Evolutionary conservation across 805 yeast species (phyloP), one percentile per base, ranked within the genome.

Genomic region (Pichia thaimueangensis): DNA sequence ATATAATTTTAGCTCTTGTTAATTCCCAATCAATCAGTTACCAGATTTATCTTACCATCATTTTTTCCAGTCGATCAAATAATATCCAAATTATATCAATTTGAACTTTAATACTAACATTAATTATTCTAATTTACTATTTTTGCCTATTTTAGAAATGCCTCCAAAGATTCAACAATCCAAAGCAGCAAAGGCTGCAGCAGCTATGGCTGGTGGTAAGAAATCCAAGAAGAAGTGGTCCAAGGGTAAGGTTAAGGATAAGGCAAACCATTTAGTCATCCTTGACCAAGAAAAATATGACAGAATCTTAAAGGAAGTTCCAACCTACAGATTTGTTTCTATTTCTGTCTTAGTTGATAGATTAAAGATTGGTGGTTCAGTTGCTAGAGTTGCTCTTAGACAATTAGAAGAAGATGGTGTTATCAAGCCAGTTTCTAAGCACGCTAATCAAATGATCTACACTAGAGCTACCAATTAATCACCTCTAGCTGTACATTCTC

Each of bases 151-250:
- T n/a, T n/a, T 23, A 76, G 81, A 73, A 53, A 87, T 91, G 97
- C 96, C 97, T 75, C 96, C 96, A 80, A 91, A 91, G 79, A 78
- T 86, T 78, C 97, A 91, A 82, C 89, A 87, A 75, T 84, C 96
- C 68, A 91, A 91, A 80, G 97, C 97, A 75, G 97, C 96, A 69
- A 91, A 91, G 81, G 96, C 96, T 69, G 97, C 97, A 68, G 97
- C 97, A 79, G 97, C 97, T 73, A 79, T 87, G 83, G 96, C 97
- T 73, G 97, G 97, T 85, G 96, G 97, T 83, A 89, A 89, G 86
- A 88, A 91, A 71, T 87, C 96, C 75, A 93, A 93, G 88, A 91
- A 93, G 95, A 93, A 93, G 96, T 93, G 97, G 98, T 86, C 95
- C 85, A 89, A 91, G 83, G 96, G 96, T 76, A 88, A 94, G 83